A percentile compares a stretch with the other conserved stretches of the same genome.
Conservation (phyloP, 192 early-diverging fungal species). For the Rhizoclosmatium sp. region DNA sequence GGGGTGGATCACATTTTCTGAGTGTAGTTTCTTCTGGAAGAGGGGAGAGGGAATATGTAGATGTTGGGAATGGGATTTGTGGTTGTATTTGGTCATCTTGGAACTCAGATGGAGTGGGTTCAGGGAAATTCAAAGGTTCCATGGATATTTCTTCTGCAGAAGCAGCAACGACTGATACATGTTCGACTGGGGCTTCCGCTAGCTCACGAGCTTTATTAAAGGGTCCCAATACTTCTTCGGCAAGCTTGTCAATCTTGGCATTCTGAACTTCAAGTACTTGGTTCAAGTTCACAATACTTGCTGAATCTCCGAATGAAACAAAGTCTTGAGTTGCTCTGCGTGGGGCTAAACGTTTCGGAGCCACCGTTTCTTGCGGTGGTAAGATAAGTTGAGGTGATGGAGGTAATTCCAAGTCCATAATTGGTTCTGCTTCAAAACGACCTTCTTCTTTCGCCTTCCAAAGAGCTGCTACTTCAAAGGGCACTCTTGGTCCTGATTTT, state of each 20-base stretch:
- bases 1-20: constrained; percentile 20
- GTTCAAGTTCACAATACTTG: neutral
- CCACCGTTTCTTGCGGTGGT: no score
- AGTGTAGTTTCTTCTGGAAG: neutral
- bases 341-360: neutral
- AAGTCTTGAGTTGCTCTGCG: neutral
- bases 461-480: constrained; percentile 23
- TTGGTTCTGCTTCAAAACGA: neutral
- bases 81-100: neutral
- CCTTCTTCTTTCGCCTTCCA: constrained; percentile 35
- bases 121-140: neutral
- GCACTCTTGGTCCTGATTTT: constrained; percentile 7
- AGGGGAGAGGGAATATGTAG: neutral
- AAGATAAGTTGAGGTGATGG: neutral
- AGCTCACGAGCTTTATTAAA: neutral
- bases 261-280: constrained; percentile 22
- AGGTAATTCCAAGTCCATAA: neutral
- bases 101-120: neutral
- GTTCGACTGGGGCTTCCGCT: neutral
- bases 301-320: constrained; percentile 26
- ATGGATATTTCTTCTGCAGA: neutral
- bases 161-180: neutral
- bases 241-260: constrained; percentile 10
- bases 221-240: constrained; percentile 20
- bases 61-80: neutral